Conservation (phyloP, 2,329 filamentous ascomycete species). For the Xylaria polymorpha region DNA sequence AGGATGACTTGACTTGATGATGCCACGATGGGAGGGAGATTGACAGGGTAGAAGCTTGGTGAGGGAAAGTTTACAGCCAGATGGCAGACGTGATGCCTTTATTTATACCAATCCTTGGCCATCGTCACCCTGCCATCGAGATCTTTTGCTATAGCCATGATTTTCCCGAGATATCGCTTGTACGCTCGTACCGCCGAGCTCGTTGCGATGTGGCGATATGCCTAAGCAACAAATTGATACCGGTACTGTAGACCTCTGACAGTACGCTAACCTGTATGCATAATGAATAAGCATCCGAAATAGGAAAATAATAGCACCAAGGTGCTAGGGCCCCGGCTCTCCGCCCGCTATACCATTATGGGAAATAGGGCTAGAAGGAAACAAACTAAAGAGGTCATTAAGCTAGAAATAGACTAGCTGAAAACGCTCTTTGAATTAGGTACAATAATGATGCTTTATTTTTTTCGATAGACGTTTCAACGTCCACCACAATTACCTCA, state of each 20-base stretch:
- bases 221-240: slow-evolving; percentile 5
- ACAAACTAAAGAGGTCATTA: not conserved
- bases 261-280: slow-evolving; percentile 1
- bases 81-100: slow-evolving; percentile 1
- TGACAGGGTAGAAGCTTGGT: slow-evolving; percentile 10
- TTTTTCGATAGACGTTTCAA: not conserved
- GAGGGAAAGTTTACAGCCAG: not conserved
- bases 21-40: not conserved
- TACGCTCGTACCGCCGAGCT: slow-evolving; percentile 12
- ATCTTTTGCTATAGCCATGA: not conserved
- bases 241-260: not conserved
- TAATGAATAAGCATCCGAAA: slow-evolving; percentile 28
- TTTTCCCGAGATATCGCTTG: slow-evolving; percentile 16
- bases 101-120: slow-evolving; percentile 23
- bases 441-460: not conserved
- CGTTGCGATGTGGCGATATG: slow-evolving; percentile 6
- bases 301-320: slow-evolving; percentile 9
- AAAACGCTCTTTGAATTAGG: not conserved
- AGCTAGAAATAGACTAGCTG: not conserved
- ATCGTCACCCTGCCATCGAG: slow-evolving; percentile 1
- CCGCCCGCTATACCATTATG: not conserved
- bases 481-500: not conserved
- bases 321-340: too few relatives aligned
- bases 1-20: not conserved
- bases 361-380: not conserved